A percentile compares a stretch with the other conserved stretches of the same genome.
phyloP scores from a whole-genome alignment of 148 eudicot species.

The Rhododendron molle region DNA sequence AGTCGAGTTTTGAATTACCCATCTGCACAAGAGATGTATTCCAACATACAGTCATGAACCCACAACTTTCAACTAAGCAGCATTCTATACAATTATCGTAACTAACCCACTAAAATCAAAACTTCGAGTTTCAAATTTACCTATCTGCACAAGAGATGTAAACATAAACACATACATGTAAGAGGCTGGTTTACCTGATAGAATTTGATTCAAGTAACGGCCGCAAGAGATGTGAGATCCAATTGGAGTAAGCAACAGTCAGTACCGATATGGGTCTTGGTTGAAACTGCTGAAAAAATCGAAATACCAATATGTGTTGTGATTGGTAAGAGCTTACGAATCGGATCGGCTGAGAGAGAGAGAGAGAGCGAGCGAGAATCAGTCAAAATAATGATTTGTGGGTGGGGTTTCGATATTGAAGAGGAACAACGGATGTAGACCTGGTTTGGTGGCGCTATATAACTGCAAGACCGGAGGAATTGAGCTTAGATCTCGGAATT shows the following conservation, averaged over 20 bases:
- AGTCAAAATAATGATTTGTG: no score
- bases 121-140: not conserved
- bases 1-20: not conserved
- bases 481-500: not conserved
- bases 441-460: not conserved
- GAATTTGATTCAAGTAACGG: not conserved
- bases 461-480: not conserved
- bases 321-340: not conserved
- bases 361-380: not conserved
- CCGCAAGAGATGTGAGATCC: not conserved
- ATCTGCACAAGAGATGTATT: not conserved
- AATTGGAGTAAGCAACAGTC: not conserved
- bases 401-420: not conserved
- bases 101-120: not conserved
- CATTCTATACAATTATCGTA: no score
- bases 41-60: not conserved
- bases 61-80: not conserved
- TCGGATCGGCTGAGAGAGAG: not conserved
- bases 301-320: not conserved
- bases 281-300: not conserved
- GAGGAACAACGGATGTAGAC: not conserved
- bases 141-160: not conserved
- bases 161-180: no score
- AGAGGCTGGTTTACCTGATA: not conserved
- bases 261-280: not conserved